phyloP scores from a whole-genome alignment of 208 protist genomes.

The Balamuthia mandrillaris region DNA sequence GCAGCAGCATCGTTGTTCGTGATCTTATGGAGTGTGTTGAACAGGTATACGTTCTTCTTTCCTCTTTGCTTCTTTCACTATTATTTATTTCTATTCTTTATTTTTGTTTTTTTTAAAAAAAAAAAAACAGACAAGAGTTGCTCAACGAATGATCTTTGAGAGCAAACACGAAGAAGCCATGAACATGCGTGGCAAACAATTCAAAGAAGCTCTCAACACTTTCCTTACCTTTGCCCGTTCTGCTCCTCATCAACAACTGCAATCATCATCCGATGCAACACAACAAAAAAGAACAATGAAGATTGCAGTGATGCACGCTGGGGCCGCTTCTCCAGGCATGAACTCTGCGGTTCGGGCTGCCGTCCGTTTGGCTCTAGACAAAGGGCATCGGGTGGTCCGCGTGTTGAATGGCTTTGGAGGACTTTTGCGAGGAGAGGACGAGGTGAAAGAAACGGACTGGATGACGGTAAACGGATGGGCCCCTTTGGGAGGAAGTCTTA shows the following conservation, averaged over 20 bases:
- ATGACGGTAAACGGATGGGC: constrained; percentile 59
- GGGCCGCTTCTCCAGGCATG: constrained; percentile 68
- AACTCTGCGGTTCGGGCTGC: constrained; percentile 58
- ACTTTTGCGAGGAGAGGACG: constrained; percentile 38
- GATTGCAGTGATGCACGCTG: constrained; percentile 56
- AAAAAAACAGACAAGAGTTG: constrained; percentile 18
- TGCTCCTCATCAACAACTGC: neutral
- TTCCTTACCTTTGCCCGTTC: constrained; percentile 31
- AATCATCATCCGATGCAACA: neutral
- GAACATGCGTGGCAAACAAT: constrained; percentile 20
- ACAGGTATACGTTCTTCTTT: neutral
- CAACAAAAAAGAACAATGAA: neutral
- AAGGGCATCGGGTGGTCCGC: neutral
- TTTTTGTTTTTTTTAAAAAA: neutral
- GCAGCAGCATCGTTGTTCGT: constrained; percentile 6
- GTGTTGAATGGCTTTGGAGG: neutral
- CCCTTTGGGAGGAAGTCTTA: constrained; percentile 35
- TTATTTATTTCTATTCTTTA: neutral
- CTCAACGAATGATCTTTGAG: constrained; percentile 9
- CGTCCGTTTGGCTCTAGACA: constrained; percentile 16
- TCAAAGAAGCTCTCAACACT: constrained; percentile 8
- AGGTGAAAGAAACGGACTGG: constrained; percentile 49
- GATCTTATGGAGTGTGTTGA: constrained; percentile 51
- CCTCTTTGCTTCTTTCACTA: neutral
- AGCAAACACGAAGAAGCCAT: constrained; percentile 38